phyloP scores from a whole-genome alignment of 176 grass and related monocot species.

The Ensete glaucum region DNA sequence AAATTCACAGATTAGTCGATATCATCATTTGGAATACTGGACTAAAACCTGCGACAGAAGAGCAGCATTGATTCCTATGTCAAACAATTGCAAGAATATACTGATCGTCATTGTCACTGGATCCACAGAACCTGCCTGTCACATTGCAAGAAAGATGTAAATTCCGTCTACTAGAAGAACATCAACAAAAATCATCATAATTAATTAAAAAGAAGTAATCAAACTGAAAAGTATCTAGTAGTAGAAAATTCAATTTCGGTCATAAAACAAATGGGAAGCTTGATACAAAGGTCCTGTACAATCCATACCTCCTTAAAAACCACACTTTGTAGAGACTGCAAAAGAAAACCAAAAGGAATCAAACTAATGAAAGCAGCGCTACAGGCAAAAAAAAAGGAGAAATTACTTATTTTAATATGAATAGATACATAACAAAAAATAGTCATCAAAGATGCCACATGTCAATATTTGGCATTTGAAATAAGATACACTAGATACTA shows the following conservation, averaged over 20 bases:
- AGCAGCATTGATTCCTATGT: slow-evolving; percentile 88
- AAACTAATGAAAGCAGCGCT: slow-evolving; percentile 13
- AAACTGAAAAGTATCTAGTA: slow-evolving; percentile 7
- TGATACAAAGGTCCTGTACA: neutral
- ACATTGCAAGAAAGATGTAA: slow-evolving; percentile 24
- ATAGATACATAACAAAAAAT: neutral
- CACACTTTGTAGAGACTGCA: slow-evolving; percentile 98
- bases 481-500: neutral
- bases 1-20: no score
- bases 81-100: slow-evolving; percentile 89
- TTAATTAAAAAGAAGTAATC: neutral
- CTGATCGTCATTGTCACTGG: slow-evolving; percentile 96
- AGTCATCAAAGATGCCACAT: no score
- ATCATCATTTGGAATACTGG: neutral
- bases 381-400: neutral
- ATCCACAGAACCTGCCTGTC: slow-evolving; percentile 83
- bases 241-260: slow-evolving; percentile 5
- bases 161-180: slow-evolving; percentile 4
- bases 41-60: slow-evolving; percentile 66
- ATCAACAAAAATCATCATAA: slow-evolving; percentile 4
- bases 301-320: slow-evolving; percentile 80
- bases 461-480: neutral
- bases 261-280: neutral
- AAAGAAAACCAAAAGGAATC: slow-evolving; percentile 22
- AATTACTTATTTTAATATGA: neutral